Conservation (phyloP, 2,329 filamentous ascomycete genomes). For the Penicillium sp. region DNA sequence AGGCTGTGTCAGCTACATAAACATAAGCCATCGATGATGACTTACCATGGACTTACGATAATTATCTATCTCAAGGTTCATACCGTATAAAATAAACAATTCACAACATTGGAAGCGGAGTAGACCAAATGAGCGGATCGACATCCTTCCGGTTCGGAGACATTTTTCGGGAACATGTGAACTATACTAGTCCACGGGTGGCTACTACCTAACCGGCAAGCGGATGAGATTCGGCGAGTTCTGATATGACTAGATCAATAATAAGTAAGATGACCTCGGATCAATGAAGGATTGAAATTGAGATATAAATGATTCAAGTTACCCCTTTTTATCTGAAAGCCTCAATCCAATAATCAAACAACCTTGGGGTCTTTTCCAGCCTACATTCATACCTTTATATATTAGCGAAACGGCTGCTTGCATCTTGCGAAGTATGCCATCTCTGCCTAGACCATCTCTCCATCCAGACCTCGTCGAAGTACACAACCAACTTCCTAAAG, state of each 20-base stretch:
- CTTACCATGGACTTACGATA: no score
- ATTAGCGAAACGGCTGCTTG: neutral
- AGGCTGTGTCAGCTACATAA: no score
- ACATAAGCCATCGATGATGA: no score
- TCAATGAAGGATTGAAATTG: neutral
- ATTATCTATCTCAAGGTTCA: no score
- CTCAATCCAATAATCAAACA: neutral
- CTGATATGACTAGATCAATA: neutral
- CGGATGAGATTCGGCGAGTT: neutral
- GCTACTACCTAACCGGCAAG: neutral
- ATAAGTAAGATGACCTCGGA: neutral
- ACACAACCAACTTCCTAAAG: neutral
- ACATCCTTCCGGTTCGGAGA: neutral
- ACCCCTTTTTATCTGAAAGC: neutral
- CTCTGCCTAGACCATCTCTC: neutral
- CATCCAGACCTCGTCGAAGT: conserved; percentile 1
- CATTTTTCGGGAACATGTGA: neutral
- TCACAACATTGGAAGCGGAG: neutral
- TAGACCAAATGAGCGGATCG: neutral
- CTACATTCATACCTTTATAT: neutral
- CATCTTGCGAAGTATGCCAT: neutral
- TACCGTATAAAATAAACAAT: no score
- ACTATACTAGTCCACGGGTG: neutral
- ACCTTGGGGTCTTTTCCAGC: neutral
- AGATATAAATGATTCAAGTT: neutral